These are phyloP conservation scores for Aspergillus hiratsukae DNA, from an alignment of 2,329 filamentous ascomycete genomes.

Conservation along the genomic window DNA sequence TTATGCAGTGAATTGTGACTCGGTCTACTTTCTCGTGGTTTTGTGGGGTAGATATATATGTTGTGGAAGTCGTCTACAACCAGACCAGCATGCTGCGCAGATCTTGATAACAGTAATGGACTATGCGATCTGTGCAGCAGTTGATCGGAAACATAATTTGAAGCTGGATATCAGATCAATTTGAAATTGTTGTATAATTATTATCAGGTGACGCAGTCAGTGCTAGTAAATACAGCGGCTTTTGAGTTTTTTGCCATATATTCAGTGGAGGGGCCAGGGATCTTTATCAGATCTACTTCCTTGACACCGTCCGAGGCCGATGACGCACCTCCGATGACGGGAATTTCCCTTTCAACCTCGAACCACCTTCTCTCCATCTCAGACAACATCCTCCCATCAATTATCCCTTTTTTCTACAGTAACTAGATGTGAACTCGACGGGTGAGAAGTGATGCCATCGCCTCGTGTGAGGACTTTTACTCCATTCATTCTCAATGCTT, in stretches of 20 bases:
- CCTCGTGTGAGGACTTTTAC: constrained; percentile 16
- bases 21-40: neutral
- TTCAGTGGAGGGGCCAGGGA: neutral
- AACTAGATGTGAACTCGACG: constrained; percentile 6
- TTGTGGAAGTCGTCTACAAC: neutral
- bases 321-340: constrained; percentile 20
- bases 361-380: neutral
- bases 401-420: neutral
- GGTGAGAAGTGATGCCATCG: constrained; percentile 18
- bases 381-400: neutral
- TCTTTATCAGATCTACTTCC: constrained; percentile 10
- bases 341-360: constrained; percentile 5
- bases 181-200: too few species aligned
- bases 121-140: too few species aligned
- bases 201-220: too few species aligned
- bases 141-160: too few species aligned
- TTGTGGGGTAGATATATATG: neutral
- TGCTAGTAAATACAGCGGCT: too few species aligned
- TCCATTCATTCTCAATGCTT: constrained; percentile 2
- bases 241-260: neutral
- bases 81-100: too few species aligned
- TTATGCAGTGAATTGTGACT: neutral
- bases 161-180: too few species aligned
- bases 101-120: too few species aligned
- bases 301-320: neutral